phyloP scores from a whole-genome alignment of 2,329 filamentous ascomycete genomes.

The Cryphonectria parasitica region DNA sequence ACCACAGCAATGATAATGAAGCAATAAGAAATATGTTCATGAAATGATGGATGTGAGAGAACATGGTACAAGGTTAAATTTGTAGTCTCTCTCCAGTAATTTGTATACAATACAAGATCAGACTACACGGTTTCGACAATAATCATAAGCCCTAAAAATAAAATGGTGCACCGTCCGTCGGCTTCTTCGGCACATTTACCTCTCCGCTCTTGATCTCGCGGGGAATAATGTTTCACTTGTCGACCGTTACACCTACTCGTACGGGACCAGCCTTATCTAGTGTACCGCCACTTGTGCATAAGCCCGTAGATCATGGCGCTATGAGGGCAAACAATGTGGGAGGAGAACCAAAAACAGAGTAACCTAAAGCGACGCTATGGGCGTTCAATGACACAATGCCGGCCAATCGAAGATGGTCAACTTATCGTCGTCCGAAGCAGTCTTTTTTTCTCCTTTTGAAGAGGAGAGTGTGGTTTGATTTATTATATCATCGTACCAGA shows the following conservation, averaged over 20 bases:
- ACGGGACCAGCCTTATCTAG: constrained; percentile 17
- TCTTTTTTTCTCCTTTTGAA: not conserved
- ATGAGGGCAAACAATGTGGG: constrained; percentile 15
- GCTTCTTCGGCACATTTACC: not conserved
- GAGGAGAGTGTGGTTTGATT: too few species aligned
- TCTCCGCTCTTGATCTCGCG: not conserved
- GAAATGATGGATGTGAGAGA: not conserved
- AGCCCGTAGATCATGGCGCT: constrained; percentile 18
- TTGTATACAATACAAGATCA: not conserved
- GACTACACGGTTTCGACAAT: not conserved
- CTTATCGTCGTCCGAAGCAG: constrained; percentile 13
- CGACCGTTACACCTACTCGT: constrained; percentile 8
- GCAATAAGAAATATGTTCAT: not conserved
- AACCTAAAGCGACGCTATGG: constrained; percentile 4
- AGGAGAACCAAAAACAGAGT: not conserved
- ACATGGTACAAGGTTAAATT: not conserved
- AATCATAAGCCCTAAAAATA: too few species aligned
- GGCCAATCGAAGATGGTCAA: constrained; percentile 16
- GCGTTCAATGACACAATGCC: constrained; percentile 13
- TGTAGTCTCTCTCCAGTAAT: not conserved
- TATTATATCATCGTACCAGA: not conserved
- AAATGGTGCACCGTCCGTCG: not conserved
- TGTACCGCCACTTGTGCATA: not conserved
- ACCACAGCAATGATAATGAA: too few species aligned
- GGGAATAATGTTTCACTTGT: not conserved